These are phyloP conservation scores for Adiantum capillusveneris DNA, from an alignment of 75 land plant genomes.

Conservation along the genomic window DNA sequence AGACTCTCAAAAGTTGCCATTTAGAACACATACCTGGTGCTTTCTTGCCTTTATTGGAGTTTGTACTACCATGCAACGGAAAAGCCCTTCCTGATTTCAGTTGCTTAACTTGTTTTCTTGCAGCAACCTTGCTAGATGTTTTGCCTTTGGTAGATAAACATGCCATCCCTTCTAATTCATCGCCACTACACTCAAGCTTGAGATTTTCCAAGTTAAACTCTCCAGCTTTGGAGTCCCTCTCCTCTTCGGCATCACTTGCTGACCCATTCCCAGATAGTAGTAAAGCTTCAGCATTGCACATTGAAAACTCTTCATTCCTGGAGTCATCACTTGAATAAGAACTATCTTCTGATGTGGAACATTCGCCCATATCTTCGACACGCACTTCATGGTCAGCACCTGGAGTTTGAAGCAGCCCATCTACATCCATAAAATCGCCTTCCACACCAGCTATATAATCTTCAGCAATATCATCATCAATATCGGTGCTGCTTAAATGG, in stretches of 20 bases:
- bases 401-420: slow-evolving; percentile 14
- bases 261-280: not conserved
- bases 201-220: not conserved
- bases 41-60: not conserved
- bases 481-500: slow-evolving; percentile 17
- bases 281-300: not conserved
- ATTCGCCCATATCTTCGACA: slow-evolving; percentile 17
- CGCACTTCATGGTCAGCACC: slow-evolving; percentile 3
- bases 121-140: no score
- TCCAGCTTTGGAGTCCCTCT: not conserved
- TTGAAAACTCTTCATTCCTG: slow-evolving; percentile 3
- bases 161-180: not conserved
- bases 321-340: not conserved
- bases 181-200: not conserved
- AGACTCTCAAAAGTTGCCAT: no score
- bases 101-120: no score
- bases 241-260: not conserved
- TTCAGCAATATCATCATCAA: slow-evolving; percentile 23
- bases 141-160: no score
- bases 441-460: slow-evolving; percentile 21
- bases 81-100: not conserved
- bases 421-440: slow-evolving; percentile 11
- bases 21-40: not conserved
- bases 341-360: slow-evolving; percentile 9
- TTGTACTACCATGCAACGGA: not conserved